Evolutionary conservation across 495 filamentous ascomycete genomes (phyloP).

Genomic region (Aspergillus sparsus): DNA sequence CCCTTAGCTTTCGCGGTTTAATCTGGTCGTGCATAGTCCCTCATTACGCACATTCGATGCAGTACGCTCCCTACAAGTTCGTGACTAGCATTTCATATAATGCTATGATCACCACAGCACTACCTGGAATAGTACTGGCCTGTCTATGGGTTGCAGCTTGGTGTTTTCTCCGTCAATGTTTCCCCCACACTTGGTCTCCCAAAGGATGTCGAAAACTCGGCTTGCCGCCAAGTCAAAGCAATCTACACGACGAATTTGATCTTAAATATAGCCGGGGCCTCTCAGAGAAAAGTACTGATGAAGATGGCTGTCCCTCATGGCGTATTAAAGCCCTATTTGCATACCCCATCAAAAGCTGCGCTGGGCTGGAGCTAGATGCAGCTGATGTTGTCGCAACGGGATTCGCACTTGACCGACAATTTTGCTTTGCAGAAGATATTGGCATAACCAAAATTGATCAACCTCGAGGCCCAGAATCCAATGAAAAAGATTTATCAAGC

Average conservation of each 20-base stretch:
- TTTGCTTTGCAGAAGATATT: slow-evolving; percentile 74
- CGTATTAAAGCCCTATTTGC: slow-evolving; percentile 78
- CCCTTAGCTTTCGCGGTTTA: too few species aligned
- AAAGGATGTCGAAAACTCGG: slow-evolving; percentile 42
- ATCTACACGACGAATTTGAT: slow-evolving; percentile 43
- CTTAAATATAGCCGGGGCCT: slow-evolving; percentile 34
- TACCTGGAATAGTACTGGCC: background rate
- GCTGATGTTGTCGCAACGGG: slow-evolving; percentile 70
- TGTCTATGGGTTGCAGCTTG: background rate
- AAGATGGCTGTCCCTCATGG: slow-evolving; percentile 40
- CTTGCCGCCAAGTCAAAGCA: slow-evolving; percentile 31
- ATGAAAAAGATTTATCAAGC: slow-evolving; percentile 21
- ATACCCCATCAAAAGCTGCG: slow-evolving; percentile 87
- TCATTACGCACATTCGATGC: slow-evolving; percentile 9
- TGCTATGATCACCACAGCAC: slow-evolving; percentile 11
- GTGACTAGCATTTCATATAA: background rate
- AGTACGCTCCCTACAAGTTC: background rate
- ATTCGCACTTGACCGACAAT: slow-evolving; percentile 80
- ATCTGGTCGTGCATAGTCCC: too few species aligned
- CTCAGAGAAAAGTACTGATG: slow-evolving; percentile 19
- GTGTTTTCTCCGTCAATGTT: background rate
- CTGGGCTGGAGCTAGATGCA: slow-evolving; percentile 70
- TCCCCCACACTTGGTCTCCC: slow-evolving; percentile 7
- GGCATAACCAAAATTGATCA: slow-evolving; percentile 41
- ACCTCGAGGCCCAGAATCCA: slow-evolving; percentile 21